A percentile compares a stretch with the other conserved stretches of the same genome.
Conservation (phyloP, 768 basidiomycete genomes). For the Suillus subalutaceus region DNA sequence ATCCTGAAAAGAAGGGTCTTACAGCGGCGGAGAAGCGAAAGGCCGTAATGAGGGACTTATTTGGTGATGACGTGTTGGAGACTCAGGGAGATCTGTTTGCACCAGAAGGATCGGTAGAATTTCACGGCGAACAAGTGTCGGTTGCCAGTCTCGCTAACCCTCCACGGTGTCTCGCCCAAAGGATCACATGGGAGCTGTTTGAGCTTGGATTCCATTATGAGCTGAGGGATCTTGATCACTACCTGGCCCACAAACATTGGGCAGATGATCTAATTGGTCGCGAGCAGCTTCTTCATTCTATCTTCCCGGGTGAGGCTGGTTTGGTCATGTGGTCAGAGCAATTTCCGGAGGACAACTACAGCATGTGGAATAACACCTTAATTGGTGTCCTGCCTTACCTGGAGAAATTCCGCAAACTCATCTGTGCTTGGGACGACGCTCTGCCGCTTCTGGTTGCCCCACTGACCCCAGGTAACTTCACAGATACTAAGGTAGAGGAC, state of each 20-base stretch:
- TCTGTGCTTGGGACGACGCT: background rate
- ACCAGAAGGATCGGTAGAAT: background rate
- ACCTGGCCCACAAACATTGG: background rate
- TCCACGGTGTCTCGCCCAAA: background rate
- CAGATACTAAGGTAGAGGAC: too few species aligned
- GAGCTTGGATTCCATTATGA: conserved; percentile 22
- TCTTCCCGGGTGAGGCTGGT: background rate
- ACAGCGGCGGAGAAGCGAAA: background rate
- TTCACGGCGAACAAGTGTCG: background rate
- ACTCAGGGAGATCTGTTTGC: background rate
- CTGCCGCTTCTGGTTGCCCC: background rate
- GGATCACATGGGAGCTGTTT: conserved; percentile 17
- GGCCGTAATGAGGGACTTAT: background rate
- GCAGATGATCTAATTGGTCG: background rate
- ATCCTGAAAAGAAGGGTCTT: background rate
- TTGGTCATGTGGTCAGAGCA: conserved; percentile 4
- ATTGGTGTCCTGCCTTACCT: background rate
- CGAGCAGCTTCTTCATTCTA: background rate
- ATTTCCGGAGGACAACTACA: background rate
- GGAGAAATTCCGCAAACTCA: background rate
- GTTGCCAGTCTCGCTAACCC: conserved; percentile 1
- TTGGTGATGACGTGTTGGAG: background rate
- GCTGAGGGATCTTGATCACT: conserved; percentile 17
- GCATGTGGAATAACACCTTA: conserved; percentile 1
- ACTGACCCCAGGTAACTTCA: background rate